Percentiles rank a stretch among this genome's conserved stretches.
Evolutionary conservation across 179 eudicot genomes (phyloP).

Genomic region (Silene noctiflora): DNA sequence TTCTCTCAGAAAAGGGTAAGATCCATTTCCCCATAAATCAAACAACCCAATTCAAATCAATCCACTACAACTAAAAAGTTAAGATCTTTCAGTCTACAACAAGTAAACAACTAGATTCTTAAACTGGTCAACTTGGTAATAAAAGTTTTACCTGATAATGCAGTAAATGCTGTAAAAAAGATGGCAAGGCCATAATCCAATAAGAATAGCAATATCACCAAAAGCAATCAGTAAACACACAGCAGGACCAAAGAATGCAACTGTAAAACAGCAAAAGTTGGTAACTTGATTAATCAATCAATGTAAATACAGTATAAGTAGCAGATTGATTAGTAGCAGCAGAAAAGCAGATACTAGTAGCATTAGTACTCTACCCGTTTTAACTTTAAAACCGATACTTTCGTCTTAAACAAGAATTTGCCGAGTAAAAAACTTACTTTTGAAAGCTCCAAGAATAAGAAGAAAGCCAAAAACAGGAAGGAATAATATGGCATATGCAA

Average conservation of each 20-base stretch:
- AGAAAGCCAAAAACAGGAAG: slow-evolving; percentile 29
- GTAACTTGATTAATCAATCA: neutral
- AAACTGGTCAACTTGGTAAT: neutral
- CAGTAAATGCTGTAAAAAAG: slow-evolving; percentile 36
- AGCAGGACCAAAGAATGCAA: slow-evolving; percentile 32
- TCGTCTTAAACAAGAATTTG: no score
- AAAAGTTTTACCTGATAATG: slow-evolving; percentile 23
- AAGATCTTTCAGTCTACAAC: neutral
- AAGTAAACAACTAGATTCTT: neutral
- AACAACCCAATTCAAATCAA: neutral
- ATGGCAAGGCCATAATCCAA: slow-evolving; percentile 40
- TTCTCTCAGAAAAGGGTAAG: neutral
- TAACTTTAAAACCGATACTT: no score
- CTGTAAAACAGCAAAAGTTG: slow-evolving; percentile 22
- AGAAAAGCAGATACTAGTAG: slow-evolving; percentile 1
- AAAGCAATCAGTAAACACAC: slow-evolving; percentile 36
- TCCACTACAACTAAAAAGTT: neutral
- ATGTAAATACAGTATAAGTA: neutral
- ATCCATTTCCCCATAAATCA: neutral
- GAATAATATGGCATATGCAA: slow-evolving; percentile 31
- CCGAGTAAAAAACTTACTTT: slow-evolving; percentile 22
- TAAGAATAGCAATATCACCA: slow-evolving; percentile 34
- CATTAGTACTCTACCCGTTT: no score
- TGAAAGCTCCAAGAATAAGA: slow-evolving; percentile 26
- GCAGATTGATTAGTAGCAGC: neutral